Evolutionary conservation across 495 filamentous ascomycete genomes (phyloP).

Genomic region (Penicillium alfredii): DNA sequence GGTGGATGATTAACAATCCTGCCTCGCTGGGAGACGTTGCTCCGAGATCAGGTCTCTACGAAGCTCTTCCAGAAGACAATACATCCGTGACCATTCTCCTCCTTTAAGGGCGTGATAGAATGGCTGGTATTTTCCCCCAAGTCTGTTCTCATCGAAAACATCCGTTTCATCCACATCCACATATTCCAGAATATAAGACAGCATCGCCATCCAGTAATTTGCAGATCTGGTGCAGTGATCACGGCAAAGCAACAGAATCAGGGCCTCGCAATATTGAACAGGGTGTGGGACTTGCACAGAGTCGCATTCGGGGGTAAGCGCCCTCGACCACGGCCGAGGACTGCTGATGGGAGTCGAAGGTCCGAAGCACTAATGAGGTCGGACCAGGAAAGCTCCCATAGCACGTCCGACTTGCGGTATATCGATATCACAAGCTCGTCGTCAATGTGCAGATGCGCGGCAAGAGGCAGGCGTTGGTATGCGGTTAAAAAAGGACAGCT

Average conservation of each 20-base stretch:
- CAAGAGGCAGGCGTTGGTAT: too few relatives aligned
- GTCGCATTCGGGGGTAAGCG: conserved; percentile 9
- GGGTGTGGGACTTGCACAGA: conserved; percentile 19
- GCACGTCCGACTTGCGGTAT: too few relatives aligned
- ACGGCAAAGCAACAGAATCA: conserved; percentile 23
- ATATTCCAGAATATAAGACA: conserved; percentile 22
- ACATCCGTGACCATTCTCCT: conserved; percentile 22
- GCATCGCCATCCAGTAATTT: conserved; percentile 21
- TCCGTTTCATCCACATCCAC: conserved; percentile 24
- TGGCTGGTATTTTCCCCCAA: conserved; percentile 12
- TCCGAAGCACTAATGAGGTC: too few relatives aligned
- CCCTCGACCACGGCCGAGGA: conserved; percentile 20
- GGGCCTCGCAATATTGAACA: conserved; percentile 18
- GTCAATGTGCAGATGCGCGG: too few relatives aligned
- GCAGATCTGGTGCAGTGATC: conserved; percentile 9
- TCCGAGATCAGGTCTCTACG: conserved; percentile 9
- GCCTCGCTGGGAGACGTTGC: too few relatives aligned
- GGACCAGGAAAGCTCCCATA: too few relatives aligned
- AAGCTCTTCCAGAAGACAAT: conserved; percentile 15
- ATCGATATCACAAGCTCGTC: too few relatives aligned
- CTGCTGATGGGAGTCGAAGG: conserved; percentile 13
- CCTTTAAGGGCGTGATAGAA: conserved; percentile 19
- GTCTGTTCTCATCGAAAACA: conserved; percentile 14
- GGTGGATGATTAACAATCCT: too few relatives aligned
- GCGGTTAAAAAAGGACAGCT: too few relatives aligned